phyloP scores from a whole-genome alignment of 495 filamentous ascomycete genomes.

The Cercophora scortea region DNA sequence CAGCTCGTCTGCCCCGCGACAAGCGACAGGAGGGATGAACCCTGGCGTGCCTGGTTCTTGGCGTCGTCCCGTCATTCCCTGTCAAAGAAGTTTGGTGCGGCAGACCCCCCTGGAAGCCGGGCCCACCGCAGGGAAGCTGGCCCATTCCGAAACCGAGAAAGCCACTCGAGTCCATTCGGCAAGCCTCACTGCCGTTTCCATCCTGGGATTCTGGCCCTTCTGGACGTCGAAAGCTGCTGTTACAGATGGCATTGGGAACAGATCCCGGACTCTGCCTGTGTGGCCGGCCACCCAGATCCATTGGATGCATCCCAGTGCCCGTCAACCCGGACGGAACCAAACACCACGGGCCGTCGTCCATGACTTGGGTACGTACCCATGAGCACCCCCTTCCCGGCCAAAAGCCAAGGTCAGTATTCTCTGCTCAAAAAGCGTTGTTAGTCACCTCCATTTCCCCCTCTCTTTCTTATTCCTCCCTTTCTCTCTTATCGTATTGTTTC shows the following conservation, averaged over 20 bases:
- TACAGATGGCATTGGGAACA: conserved; percentile 4
- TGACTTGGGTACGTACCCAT: no score
- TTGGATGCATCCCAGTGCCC: background rate
- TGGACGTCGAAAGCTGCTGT: conserved; percentile 9
- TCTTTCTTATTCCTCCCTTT: conserved; percentile 3
- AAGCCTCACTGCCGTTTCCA: conserved; percentile 19
- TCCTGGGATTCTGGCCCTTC: conserved; percentile 5
- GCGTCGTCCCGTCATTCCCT: background rate
- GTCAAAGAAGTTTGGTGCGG: background rate
- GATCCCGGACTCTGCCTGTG: conserved; percentile 15
- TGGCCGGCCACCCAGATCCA: background rate
- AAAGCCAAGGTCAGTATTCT: no score
- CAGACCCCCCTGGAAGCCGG: conserved; percentile 5
- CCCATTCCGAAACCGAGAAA: conserved; percentile 16
- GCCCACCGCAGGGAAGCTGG: conserved; percentile 8
- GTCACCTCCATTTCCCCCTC: conserved; percentile 1
- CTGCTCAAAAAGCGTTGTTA: conserved; percentile 9
- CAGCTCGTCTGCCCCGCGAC: no score
- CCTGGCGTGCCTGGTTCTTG: background rate
- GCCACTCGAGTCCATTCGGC: conserved; percentile 11
- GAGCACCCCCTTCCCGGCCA: no score
- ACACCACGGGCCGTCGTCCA: no score
- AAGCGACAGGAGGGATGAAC: no score
- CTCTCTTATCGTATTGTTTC: conserved; percentile 1
- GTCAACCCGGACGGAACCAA: background rate